Conservation (phyloP, 371 early-diverging fungal genomes). For the Mucor velutinosus region DNA sequence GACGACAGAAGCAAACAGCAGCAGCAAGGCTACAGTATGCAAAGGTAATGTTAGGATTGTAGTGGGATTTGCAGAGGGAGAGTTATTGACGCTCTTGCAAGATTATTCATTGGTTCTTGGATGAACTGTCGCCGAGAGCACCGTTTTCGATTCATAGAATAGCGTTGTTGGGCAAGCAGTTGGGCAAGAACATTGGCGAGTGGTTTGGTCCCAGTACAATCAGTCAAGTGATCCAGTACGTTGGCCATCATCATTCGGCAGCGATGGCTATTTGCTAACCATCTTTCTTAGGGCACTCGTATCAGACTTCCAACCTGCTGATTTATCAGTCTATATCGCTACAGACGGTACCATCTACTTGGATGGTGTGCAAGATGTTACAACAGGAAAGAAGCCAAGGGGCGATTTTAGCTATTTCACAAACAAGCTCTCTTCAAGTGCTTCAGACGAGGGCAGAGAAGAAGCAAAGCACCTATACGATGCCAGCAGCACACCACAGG, state of each 20-base stretch:
- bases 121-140: slow-evolving; percentile 72
- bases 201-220: slow-evolving; percentile 97
- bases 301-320: slow-evolving; percentile 60
- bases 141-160: slow-evolving; percentile 94
- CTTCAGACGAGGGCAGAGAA: slow-evolving; percentile 17
- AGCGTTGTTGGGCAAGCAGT: slow-evolving; percentile 81
- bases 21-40: slow-evolving; percentile 43
- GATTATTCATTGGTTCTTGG: slow-evolving; percentile 85
- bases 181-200: slow-evolving; percentile 90
- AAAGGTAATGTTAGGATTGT: slow-evolving; percentile 32
- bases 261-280: background rate
- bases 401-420: slow-evolving; percentile 35
- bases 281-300: slow-evolving; percentile 61
- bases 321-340: slow-evolving; percentile 71
- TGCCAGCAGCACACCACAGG: slow-evolving; percentile 15
- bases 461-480: slow-evolving; percentile 42
- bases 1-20: slow-evolving; percentile 41
- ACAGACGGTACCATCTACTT: slow-evolving; percentile 77
- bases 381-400: slow-evolving; percentile 40
- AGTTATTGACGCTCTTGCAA: slow-evolving; percentile 11
- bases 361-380: slow-evolving; percentile 54
- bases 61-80: background rate
- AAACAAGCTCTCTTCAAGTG: background rate
- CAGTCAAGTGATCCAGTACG: slow-evolving; percentile 85
- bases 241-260: background rate